Percentiles rank a stretch among this genome's conserved stretches.
phyloP scores from a whole-genome alignment of 148 eudicot genomes.

The Dianthus caryophyllus region DNA sequence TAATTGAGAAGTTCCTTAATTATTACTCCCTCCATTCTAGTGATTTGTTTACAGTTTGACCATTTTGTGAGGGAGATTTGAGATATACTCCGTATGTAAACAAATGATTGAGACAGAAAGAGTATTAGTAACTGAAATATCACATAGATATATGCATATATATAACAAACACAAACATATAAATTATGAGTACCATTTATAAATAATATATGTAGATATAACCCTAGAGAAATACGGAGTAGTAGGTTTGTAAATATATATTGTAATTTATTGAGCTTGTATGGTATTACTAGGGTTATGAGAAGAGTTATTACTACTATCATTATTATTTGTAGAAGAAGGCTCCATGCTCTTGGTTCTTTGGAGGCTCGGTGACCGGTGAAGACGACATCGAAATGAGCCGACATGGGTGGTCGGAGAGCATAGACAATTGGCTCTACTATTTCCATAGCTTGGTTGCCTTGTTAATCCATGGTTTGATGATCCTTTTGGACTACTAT shows the following conservation, averaged over 20 bases:
- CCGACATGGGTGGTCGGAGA: constrained; percentile 73
- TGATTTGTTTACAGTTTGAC: too few species aligned
- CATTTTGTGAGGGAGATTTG: too few species aligned
- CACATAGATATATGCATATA: too few species aligned
- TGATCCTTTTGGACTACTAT: constrained; percentile 24
- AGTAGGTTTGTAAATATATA: too few species aligned
- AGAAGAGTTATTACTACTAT: not conserved
- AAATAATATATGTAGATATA: too few species aligned
- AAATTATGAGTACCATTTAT: too few species aligned
- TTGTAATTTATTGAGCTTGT: not conserved
- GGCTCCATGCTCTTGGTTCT: constrained; percentile 46
- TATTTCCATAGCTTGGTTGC: constrained; percentile 37
- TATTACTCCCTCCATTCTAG: too few species aligned
- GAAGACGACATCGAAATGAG: constrained; percentile 67
- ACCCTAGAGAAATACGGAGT: too few species aligned
- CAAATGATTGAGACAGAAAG: too few species aligned
- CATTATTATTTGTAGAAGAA: not conserved
- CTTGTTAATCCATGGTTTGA: constrained; percentile 22
- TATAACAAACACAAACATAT: too few species aligned
- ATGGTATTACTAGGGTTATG: not conserved
- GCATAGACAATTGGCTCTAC: constrained; percentile 47
- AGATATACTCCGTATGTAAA: too few species aligned
- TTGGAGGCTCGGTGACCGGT: constrained; percentile 48
- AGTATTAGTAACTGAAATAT: too few species aligned
- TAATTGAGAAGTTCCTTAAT: not conserved